phyloP scores from a whole-genome alignment of 495 filamentous ascomycete genomes.

The Rostrohypoxylon terebratum region DNA sequence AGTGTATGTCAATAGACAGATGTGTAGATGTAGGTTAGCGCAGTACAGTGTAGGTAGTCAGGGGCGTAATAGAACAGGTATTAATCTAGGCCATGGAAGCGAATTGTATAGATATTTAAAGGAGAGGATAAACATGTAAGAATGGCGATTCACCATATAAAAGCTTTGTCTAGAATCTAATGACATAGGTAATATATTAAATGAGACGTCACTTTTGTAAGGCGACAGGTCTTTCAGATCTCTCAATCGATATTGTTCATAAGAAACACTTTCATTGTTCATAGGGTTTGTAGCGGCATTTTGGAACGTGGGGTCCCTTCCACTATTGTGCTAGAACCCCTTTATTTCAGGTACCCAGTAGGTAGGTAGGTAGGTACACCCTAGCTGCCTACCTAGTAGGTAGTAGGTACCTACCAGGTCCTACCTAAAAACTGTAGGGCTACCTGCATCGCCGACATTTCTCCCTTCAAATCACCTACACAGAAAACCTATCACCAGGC shows the following conservation, averaged over 20 bases:
- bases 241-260: background rate
- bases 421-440: too few species aligned
- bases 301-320: background rate
- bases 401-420: too few species aligned
- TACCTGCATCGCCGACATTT: too few species aligned
- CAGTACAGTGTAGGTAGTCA: background rate
- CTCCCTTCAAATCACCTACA: too few species aligned
- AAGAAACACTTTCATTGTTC: constrained; percentile 2
- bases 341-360: background rate
- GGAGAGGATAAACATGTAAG: background rate
- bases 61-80: too few species aligned
- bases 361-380: background rate
- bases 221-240: background rate
- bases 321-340: too few species aligned
- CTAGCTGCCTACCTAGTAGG: too few species aligned
- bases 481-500: too few species aligned
- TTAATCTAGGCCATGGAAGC: background rate
- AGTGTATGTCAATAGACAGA: background rate
- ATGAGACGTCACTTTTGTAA: background rate
- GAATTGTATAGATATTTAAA: background rate
- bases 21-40: too few species aligned
- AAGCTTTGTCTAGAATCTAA: background rate
- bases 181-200: background rate
- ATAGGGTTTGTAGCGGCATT: background rate
- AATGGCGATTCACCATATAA: too few species aligned